Percentiles rank a stretch among this genome's conserved stretches.
phyloP scores from a whole-genome alignment of 768 basidiomycete species.

The Kockovaella imperatae region DNA sequence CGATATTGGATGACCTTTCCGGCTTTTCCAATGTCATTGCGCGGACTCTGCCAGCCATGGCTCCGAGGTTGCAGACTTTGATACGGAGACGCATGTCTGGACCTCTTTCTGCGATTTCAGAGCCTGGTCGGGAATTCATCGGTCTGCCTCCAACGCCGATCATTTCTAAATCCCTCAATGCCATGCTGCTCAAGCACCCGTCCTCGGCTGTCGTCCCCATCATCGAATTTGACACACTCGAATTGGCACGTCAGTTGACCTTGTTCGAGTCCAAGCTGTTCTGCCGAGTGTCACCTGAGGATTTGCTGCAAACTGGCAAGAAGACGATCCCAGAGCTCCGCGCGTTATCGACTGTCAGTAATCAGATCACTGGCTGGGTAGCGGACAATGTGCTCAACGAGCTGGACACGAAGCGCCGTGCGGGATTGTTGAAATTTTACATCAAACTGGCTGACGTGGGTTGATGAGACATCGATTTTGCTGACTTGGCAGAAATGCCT shows the following conservation, averaged over 20 bases:
- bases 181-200: slow-evolving; percentile 60
- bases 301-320: slow-evolving; percentile 76
- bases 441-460: slow-evolving; percentile 63
- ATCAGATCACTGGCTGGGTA: slow-evolving; percentile 77
- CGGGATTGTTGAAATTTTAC: slow-evolving; percentile 74
- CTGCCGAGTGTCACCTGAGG: slow-evolving; percentile 75
- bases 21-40: slow-evolving; percentile 38
- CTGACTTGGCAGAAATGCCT: slow-evolving; percentile 63
- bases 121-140: no score
- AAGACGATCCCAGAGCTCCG: slow-evolving; percentile 61
- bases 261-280: slow-evolving; percentile 87
- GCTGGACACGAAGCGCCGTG: slow-evolving; percentile 73
- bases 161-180: slow-evolving; percentile 70
- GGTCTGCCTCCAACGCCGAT: slow-evolving; percentile 74
- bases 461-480: slow-evolving; percentile 3
- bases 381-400: slow-evolving; percentile 90
- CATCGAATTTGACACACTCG: slow-evolving; percentile 87
- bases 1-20: slow-evolving; percentile 47
- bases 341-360: slow-evolving; percentile 79
- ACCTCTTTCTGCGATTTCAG: neutral
- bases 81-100: slow-evolving; percentile 28
- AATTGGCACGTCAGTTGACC: slow-evolving; percentile 87
- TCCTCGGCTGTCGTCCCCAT: slow-evolving; percentile 51
- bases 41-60: slow-evolving; percentile 42
- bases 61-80: slow-evolving; percentile 41